Base-by-base conservation (phyloP, 768 basidiomycete genomes). In the Tulasnella calospora region DNA sequence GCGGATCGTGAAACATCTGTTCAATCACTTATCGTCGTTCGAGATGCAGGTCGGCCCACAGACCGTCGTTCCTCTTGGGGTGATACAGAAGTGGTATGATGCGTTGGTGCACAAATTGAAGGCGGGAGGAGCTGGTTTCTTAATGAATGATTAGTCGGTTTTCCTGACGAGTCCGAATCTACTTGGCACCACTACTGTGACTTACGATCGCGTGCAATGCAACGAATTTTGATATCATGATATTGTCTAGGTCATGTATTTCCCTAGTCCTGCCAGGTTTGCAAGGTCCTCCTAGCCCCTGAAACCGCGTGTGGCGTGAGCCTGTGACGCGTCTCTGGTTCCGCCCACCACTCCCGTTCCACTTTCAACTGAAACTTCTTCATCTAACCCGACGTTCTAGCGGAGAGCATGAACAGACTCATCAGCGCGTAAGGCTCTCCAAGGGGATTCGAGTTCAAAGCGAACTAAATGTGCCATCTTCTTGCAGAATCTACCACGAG, bases 21-120 rank as follows among this genome's bases (percentile, higher is more conserved):
- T 94, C 83, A 92, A 93, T 81, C 94, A 93, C 80, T 80, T 94
- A 8, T 89, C 90, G 9, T 88, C 92, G 1, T 94, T 94, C 81
- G 76, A 76, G 17, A 36, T 38, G 30, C 47, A 38, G 36, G 51
- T 82, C 21, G 80, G 90, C 33, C 85, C 87, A 2, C 87, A 87
- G 0, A 86, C 87, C 30, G 83, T 86, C 79, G 85, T 93, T 2
- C 91, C 91, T 10, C 89, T 94, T 88, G 86, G 85, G 69, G 75
- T 91, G 38, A 86, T 94, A 38, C 86, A 86, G 73, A 90, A 85
- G 81, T 94, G 92, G 92, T 93, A 92, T 82, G 92, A 94, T 55
- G 88, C 55, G 77, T 91, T 94, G 81, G 79, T 88, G 80, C 82
- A 83, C 10, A 94, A 93, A 82, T 82, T 92, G 47, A 87, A 84